Evolutionary conservation across 1,284 basidiomycete species (phyloP).

Genomic region (Cryptococcus hybrid): DNA sequence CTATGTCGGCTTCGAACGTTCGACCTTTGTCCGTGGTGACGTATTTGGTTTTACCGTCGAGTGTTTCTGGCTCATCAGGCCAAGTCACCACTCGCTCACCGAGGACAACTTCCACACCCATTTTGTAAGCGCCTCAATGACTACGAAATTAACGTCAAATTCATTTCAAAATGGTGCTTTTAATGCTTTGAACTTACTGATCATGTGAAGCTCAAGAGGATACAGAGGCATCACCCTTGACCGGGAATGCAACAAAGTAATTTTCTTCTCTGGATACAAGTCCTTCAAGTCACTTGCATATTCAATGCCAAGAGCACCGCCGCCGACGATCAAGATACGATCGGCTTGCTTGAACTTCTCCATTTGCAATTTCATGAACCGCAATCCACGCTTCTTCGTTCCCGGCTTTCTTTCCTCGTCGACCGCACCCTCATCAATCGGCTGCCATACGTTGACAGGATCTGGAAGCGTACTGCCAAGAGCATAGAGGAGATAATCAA

Average conservation of each 20-base stretch:
- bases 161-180: too few species aligned
- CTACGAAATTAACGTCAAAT: conserved; percentile 6
- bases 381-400: conserved; percentile 35
- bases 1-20: conserved; percentile 61
- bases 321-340: conserved; percentile 52
- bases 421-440: conserved; percentile 14
- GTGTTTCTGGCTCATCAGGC: conserved; percentile 32
- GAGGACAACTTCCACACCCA: conserved; percentile 50
- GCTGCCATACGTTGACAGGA: conserved; percentile 47
- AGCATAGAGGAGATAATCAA: conserved; percentile 53
- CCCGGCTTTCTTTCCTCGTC: conserved; percentile 24
- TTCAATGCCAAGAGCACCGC: conserved; percentile 55
- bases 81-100: conserved; percentile 49
- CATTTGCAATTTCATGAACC: conserved; percentile 25
- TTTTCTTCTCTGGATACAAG: conserved; percentile 47
- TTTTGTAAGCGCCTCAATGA: conserved; percentile 38
- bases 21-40: conserved; percentile 61
- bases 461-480: conserved; percentile 46
- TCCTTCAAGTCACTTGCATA: conserved; percentile 54
- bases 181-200: conserved; percentile 22
- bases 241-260: conserved; percentile 54
- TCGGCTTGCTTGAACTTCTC: conserved; percentile 40
- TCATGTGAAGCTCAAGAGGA: conserved; percentile 48
- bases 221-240: conserved; percentile 51
- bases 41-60: conserved; percentile 39